Conservation (phyloP, 2,329 filamentous ascomycete species). For the Clonostachys byssicola region DNA sequence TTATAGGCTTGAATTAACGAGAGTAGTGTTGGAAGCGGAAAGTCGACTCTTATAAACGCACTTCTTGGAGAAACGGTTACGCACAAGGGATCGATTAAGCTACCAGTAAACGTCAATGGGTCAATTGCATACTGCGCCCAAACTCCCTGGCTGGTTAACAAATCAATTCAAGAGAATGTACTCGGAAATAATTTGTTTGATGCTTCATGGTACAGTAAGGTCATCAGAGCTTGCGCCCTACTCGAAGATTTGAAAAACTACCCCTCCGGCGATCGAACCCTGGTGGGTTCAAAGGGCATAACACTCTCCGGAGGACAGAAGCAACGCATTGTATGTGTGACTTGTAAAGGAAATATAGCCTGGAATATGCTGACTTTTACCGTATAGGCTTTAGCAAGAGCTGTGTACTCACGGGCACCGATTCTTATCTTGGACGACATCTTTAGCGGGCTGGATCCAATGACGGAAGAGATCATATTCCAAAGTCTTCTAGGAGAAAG, state of each 20-base stretch:
- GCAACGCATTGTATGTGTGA: conserved; percentile 17
- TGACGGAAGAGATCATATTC: conserved; percentile 34
- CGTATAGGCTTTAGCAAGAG: conserved; percentile 61
- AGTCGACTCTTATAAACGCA: conserved; percentile 29
- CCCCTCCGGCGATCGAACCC: conserved; percentile 26
- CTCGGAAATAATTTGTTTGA: conserved; percentile 23
- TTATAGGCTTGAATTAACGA: no score
- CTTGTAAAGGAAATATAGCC: neutral
- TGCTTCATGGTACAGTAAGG: conserved; percentile 20
- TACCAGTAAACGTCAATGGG: conserved; percentile 45
- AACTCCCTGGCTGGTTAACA: conserved; percentile 22
- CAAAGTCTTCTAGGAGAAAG: conserved; percentile 25
- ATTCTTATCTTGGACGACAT: conserved; percentile 80
- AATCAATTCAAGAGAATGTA: conserved; percentile 29
- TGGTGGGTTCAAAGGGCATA: conserved; percentile 33
- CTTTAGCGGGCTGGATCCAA: conserved; percentile 46
- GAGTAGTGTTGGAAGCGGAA: conserved; percentile 27
- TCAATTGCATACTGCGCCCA: conserved; percentile 24
- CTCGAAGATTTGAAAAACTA: conserved; percentile 20
- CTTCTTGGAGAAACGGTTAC: conserved; percentile 73
- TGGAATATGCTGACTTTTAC: neutral
- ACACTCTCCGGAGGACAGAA: conserved; percentile 35
- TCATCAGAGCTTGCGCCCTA: conserved; percentile 26
- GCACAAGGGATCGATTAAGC: conserved; percentile 55
- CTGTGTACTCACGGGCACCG: conserved; percentile 73